phyloP scores from a whole-genome alignment of 192 early-diverging fungal genomes.

The Podila epicladia region DNA sequence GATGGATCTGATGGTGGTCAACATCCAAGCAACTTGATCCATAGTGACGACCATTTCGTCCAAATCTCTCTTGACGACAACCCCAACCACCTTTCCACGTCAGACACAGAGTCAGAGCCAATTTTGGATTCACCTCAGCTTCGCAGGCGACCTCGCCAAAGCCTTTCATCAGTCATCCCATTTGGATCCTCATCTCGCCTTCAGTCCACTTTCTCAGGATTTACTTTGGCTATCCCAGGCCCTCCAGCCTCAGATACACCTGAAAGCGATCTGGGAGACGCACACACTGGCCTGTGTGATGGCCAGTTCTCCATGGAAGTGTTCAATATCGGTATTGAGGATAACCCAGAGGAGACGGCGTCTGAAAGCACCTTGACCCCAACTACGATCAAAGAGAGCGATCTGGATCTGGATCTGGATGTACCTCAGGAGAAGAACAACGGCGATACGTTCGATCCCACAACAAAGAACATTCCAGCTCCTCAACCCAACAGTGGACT shows the following conservation, averaged over 20 bases:
- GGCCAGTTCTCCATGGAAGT: slow-evolving; percentile 4
- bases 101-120: not conserved
- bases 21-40: too few relatives aligned
- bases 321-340: not conserved
- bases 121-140: not conserved
- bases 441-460: not conserved
- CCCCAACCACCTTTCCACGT: not conserved
- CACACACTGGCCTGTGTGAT: not conserved
- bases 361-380: not conserved
- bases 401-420: not conserved
- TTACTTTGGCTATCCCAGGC: not conserved
- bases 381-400: not conserved
- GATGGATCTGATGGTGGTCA: not conserved
- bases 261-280: not conserved
- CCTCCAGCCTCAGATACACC: not conserved
- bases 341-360: not conserved
- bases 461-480: not conserved
- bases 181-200: not conserved
- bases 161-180: not conserved
- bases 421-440: not conserved
- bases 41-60: too few relatives aligned
- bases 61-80: not conserved
- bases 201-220: not conserved
- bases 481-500: slow-evolving; percentile 1
- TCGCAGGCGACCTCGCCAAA: not conserved